Conservation (phyloP, 495 filamentous ascomycete genomes). For the Podospora conica region DNA sequence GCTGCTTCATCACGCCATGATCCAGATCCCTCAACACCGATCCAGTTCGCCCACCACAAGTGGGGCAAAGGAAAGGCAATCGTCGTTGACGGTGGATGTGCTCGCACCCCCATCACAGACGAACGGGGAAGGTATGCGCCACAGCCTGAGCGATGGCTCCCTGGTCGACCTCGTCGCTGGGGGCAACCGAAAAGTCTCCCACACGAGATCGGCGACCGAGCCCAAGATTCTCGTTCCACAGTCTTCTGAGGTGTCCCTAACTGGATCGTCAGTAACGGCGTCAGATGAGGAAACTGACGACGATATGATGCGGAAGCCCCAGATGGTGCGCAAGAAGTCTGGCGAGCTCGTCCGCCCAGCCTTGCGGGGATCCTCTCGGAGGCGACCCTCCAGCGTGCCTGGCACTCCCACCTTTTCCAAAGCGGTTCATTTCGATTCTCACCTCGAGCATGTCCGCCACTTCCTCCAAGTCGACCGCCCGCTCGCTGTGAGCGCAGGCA, state of each 20-base stretch:
- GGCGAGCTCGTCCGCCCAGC: slow-evolving; percentile 94
- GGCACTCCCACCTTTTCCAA: slow-evolving; percentile 94
- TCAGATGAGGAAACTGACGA: slow-evolving; percentile 61
- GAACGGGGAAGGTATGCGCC: slow-evolving; percentile 31
- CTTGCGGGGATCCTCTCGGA: slow-evolving; percentile 65
- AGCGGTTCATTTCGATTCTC: slow-evolving; percentile 90
- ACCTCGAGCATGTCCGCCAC: slow-evolving; percentile 89
- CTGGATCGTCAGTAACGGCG: slow-evolving; percentile 47
- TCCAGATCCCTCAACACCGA: slow-evolving; percentile 65
- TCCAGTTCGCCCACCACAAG: slow-evolving; percentile 52
- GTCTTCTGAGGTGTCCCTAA: slow-evolving; percentile 49
- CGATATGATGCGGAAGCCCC: slow-evolving; percentile 62
- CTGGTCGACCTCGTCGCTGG: slow-evolving; percentile 31
- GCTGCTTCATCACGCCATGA: slow-evolving; percentile 77
- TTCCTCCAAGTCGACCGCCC: slow-evolving; percentile 91
- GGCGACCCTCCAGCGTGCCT: slow-evolving; percentile 92
- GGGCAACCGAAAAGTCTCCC: slow-evolving; percentile 48
- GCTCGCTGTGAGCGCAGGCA: slow-evolving; percentile 86
- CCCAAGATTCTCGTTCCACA: slow-evolving; percentile 49
- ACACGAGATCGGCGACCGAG: slow-evolving; percentile 82
- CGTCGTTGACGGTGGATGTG: slow-evolving; percentile 27
- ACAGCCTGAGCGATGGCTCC: slow-evolving; percentile 30
- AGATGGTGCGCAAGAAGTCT: slow-evolving; percentile 95
- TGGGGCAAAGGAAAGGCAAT: slow-evolving; percentile 14
- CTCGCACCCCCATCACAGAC: slow-evolving; percentile 30